Conservation (phyloP, 2,329 filamentous ascomycete genomes). For the Emericellopsis cladophorae region DNA sequence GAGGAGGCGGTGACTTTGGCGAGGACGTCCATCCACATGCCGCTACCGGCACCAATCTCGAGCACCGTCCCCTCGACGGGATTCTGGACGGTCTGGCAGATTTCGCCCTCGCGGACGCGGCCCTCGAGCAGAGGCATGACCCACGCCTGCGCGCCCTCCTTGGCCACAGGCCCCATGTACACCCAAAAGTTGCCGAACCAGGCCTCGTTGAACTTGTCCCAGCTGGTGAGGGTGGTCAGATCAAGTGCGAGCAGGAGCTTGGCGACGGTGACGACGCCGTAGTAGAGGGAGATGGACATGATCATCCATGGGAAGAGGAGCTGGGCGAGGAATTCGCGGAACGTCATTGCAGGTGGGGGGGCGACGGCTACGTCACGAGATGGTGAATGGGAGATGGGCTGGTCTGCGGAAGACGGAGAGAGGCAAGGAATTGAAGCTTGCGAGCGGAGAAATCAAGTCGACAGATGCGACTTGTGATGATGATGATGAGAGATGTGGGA, state of each 20-base stretch:
- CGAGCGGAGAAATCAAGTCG: too few relatives aligned
- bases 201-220: slow-evolving; percentile 24
- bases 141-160: slow-evolving; percentile 22
- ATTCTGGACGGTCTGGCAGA: slow-evolving; percentile 16
- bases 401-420: too few relatives aligned
- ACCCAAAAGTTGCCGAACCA: slow-evolving; percentile 55
- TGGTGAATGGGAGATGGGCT: too few relatives aligned
- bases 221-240: slow-evolving; percentile 25
- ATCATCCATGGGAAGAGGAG: slow-evolving; percentile 33
- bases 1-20: slow-evolving; percentile 4
- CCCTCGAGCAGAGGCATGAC: slow-evolving; percentile 45
- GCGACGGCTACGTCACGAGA: too few relatives aligned
- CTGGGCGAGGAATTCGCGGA: too few relatives aligned
- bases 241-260: slow-evolving; percentile 22
- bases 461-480: too few relatives aligned
- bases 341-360: too few relatives aligned
- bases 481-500: too few relatives aligned
- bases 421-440: too few relatives aligned
- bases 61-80: slow-evolving; percentile 39
- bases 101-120: slow-evolving; percentile 22
- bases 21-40: slow-evolving; percentile 47
- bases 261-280: slow-evolving; percentile 37
- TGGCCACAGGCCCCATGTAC: slow-evolving; percentile 35
- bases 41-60: slow-evolving; percentile 50
- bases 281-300: slow-evolving; percentile 31